Evolutionary conservation across 352 stramenopile species (phyloP), one percentile per base, ranked within the genome.

Genomic region (Phytophthora pluvialis): DNA sequence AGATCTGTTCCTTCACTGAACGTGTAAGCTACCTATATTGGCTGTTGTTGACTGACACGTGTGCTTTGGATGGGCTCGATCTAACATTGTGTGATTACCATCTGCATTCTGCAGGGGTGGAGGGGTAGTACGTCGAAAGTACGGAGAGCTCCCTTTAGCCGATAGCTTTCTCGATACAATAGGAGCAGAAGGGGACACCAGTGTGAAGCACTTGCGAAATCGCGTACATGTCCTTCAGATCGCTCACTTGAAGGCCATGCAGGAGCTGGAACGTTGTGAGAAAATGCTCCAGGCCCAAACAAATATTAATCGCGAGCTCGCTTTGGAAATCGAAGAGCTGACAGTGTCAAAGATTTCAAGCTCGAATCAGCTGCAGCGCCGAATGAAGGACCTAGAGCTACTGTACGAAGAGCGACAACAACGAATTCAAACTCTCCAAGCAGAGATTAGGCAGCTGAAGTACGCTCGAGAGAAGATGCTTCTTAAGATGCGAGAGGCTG

Each of bases 201-300:
- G 55, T 45, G 51, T 90, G 7, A 90, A 89, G 33, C 76, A 92
- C 43, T 65, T 94, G 16, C 72, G 78, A 36, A 89, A 92, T 57
- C 81, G 85, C 18, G 77, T 98, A 7, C 90, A 98, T 42, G 80
- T 93, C 49, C 75, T 98, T 13, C 91, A 98, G 54, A 78, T 98
- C 13, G 80, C 84, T 13, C 93, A 98, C 54, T 71, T 98, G 5
- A 93, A 95, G 44, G 75, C 93, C 8, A 92, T 91, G 54, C 89
- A 96, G 51, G 94, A 98, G 54, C 72, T 98, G 9, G 94, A 98
- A 70, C 75, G 94, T 2, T 91, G 90, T 39, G 94, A 98, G 56
- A 91, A 95, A 65, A 98, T 98, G 93, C 79, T 98, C 10, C 90
- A 98, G 36, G 91, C 91, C 3, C 94, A 98, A 68, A 97, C 87